These are phyloP conservation scores for Teratosphaeriaceae sp. DNA, from an alignment of 2,329 filamentous ascomycete species.

Conservation along the genomic window DNA sequence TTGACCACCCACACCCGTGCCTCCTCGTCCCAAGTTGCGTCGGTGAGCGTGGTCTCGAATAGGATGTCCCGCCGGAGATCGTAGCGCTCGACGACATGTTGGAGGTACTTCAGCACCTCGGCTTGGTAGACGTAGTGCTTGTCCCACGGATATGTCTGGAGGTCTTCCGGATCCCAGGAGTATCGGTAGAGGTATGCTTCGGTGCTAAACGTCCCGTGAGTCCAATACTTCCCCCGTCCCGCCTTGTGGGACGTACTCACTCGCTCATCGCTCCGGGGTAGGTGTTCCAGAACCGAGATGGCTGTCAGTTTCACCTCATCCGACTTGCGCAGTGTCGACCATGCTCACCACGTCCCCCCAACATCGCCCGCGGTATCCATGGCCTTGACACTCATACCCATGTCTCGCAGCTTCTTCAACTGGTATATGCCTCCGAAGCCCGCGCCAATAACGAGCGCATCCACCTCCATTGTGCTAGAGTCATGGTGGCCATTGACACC, in stretches of 20 bases:
- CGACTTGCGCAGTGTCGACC: background rate
- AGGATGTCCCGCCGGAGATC: conserved; percentile 33
- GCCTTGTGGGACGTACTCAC: too few relatives aligned
- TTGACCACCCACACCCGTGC: conserved; percentile 26
- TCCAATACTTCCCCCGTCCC: too few relatives aligned
- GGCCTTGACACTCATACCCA: conserved; percentile 19
- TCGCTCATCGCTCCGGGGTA: conserved; percentile 24
- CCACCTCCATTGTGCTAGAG: conserved; percentile 7
- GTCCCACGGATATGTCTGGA: conserved; percentile 28
- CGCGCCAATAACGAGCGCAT: conserved; percentile 30
- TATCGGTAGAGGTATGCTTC: conserved; percentile 20
- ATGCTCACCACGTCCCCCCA: conserved; percentile 25
- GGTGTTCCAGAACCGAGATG: conserved; percentile 21
- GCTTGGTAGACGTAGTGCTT: conserved; percentile 30
- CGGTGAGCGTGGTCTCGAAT: conserved; percentile 34
- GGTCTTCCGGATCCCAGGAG: conserved; percentile 25
- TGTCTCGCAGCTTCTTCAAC: conserved; percentile 33
- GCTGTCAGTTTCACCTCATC: background rate
- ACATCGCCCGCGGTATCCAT: conserved; percentile 24
- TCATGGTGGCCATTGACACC: background rate
- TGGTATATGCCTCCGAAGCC: conserved; percentile 36
- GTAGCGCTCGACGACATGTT: conserved; percentile 28
- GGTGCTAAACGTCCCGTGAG: conserved; percentile 7
- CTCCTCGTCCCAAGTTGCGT: conserved; percentile 29
- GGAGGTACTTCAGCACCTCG: conserved; percentile 30